Conservation (phyloP, 1,284 basidiomycete genomes). For the Cutaneotrichosporon mucoides region DNA sequence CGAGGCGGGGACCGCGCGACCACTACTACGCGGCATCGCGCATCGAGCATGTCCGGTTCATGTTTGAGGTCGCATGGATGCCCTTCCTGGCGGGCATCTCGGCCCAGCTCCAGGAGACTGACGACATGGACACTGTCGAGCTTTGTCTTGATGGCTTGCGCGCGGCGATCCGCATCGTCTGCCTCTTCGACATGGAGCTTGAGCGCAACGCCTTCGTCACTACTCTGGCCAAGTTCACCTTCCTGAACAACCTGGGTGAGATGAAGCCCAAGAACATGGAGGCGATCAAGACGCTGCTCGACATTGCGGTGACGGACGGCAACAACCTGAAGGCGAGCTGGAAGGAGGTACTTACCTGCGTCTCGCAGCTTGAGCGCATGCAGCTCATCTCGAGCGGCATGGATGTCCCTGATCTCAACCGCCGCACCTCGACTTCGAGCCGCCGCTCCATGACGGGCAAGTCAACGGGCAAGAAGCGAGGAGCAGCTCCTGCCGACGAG, state of each 20-base stretch:
- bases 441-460: constrained; percentile 9
- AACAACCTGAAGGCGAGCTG: constrained; percentile 92
- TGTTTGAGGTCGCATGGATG: constrained; percentile 99
- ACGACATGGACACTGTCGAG: constrained; percentile 84
- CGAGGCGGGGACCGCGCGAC: constrained; percentile 64
- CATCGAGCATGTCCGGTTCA: constrained; percentile 88
- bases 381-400: constrained; percentile 85
- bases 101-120: constrained; percentile 83
- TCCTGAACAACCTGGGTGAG: constrained; percentile 91
- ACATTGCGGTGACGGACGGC: constrained; percentile 88
- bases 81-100: constrained; percentile 89
- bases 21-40: constrained; percentile 94
- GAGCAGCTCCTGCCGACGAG: constrained; percentile 69
- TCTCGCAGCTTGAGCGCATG: constrained; percentile 96
- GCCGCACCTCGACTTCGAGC: constrained; percentile 14
- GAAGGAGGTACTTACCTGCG: constrained; percentile 91
- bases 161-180: constrained; percentile 85
- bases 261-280: constrained; percentile 99
- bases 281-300: constrained; percentile 87
- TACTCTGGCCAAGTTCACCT: constrained; percentile 95
- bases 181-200: constrained; percentile 90
- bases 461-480: constrained; percentile 17
- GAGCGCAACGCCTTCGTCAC: constrained; percentile 95
- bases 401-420: constrained; percentile 71
- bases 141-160: constrained; percentile 93